A percentile compares a stretch with the other conserved stretches of the same genome.
Evolutionary conservation across 2,329 filamentous ascomycete species (phyloP).

Genomic region (Fusarium falciforme): DNA sequence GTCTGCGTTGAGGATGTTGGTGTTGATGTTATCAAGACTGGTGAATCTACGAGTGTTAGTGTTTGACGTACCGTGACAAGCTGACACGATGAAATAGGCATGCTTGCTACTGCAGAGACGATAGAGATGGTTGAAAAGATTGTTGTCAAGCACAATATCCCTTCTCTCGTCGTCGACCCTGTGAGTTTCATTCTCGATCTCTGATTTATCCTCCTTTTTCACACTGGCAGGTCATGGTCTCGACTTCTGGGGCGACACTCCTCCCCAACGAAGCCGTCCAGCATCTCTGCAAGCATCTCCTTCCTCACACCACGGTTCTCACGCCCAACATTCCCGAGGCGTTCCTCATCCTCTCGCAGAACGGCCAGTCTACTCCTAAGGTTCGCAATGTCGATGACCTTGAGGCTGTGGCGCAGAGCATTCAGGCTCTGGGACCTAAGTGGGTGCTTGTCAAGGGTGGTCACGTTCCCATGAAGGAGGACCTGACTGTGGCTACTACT

Average conservation of each 20-base stretch:
- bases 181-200: slow-evolving; percentile 37
- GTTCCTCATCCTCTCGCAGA: slow-evolving; percentile 68
- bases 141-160: slow-evolving; percentile 46
- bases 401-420: slow-evolving; percentile 72
- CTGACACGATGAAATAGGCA: slow-evolving; percentile 44
- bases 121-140: slow-evolving; percentile 50
- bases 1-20: slow-evolving; percentile 86
- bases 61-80: neutral
- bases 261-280: slow-evolving; percentile 73
- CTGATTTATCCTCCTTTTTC: neutral
- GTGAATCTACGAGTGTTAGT: slow-evolving; percentile 58
- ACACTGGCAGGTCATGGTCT: slow-evolving; percentile 84
- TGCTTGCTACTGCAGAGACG: slow-evolving; percentile 53
- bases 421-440: slow-evolving; percentile 77
- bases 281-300: slow-evolving; percentile 67
- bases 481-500: slow-evolving; percentile 67
- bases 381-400: slow-evolving; percentile 73
- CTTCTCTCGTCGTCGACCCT: slow-evolving; percentile 52
- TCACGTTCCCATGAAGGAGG: slow-evolving; percentile 80
- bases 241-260: slow-evolving; percentile 79
- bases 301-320: slow-evolving; percentile 75
- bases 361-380: slow-evolving; percentile 52
- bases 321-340: slow-evolving; percentile 86
- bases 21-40: slow-evolving; percentile 91
- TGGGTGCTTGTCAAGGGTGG: slow-evolving; percentile 93